phyloP scores from a whole-genome alignment of 495 filamentous ascomycete genomes.

The Penicillium arizonense region DNA sequence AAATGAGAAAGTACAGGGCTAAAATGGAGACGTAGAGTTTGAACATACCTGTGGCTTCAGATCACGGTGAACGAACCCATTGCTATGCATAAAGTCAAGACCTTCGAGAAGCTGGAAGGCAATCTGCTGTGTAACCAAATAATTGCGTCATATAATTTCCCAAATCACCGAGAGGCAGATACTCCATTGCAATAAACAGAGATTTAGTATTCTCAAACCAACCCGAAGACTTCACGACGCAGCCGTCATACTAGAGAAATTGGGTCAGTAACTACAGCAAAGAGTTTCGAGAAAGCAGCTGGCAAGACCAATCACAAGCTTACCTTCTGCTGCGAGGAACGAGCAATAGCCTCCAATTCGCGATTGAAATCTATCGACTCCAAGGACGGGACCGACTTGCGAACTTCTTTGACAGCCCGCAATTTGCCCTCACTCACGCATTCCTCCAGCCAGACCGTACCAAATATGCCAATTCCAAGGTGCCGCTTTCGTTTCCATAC shows the following conservation, averaged over 20 bases:
- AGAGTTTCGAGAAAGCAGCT: too few species aligned
- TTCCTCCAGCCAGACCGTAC: constrained; percentile 13
- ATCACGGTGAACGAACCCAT: constrained; percentile 26
- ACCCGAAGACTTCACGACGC: constrained; percentile 1
- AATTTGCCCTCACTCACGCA: constrained; percentile 3
- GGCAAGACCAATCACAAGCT: neutral
- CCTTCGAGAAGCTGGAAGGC: constrained; percentile 18
- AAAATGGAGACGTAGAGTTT: neutral
- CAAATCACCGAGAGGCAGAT: constrained; percentile 20
- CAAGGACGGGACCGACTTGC: neutral
- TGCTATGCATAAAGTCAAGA: constrained; percentile 25
- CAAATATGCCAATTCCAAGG: constrained; percentile 11
- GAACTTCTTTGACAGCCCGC: constrained; percentile 15
- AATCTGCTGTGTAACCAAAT: constrained; percentile 15
- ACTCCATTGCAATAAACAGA: constrained; percentile 30
- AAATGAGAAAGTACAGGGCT: too few species aligned
- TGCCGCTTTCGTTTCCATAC: constrained; percentile 7
- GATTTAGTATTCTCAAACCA: constrained; percentile 13
- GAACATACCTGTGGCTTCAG: constrained; percentile 21
- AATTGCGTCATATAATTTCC: constrained; percentile 1
- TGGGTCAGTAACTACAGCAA: too few species aligned
- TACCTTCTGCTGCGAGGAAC: constrained; percentile 1
- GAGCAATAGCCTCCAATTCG: too few species aligned
- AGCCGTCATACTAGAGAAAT: neutral
- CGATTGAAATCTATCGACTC: neutral